These are phyloP conservation scores for Pseudocercospora crystallina DNA, from an alignment of 2,329 filamentous ascomycete genomes.

Conservation along the genomic window DNA sequence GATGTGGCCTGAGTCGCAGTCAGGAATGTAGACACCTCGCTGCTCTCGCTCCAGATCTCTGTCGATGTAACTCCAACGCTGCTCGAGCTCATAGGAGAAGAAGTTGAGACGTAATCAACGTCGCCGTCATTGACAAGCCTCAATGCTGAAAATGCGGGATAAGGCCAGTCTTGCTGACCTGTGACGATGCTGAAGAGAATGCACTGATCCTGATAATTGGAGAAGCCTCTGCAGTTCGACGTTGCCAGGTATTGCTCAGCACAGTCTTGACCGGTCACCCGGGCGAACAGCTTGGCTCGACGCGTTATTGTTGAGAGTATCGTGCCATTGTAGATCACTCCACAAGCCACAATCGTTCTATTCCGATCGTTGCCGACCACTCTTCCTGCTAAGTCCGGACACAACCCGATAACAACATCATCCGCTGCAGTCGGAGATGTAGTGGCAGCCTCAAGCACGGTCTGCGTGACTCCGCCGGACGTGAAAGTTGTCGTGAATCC, in stretches of 20 bases:
- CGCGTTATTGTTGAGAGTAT: neutral
- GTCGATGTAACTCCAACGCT: no score
- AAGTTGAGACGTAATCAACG: no score
- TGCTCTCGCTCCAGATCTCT: no score
- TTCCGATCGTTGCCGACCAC: no score
- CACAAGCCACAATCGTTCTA: conserved; percentile 5
- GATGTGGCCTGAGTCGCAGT: no score
- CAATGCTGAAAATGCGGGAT: conserved; percentile 5
- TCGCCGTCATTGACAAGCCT: neutral
- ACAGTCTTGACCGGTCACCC: conserved; percentile 1
- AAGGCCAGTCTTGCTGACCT: neutral
- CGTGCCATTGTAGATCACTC: neutral
- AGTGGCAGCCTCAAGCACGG: neutral
- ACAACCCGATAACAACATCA: conserved; percentile 3
- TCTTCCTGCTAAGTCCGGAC: conserved; percentile 1
- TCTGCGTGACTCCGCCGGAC: conserved; percentile 1
- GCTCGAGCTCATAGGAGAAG: no score
- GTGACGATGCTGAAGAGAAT: neutral
- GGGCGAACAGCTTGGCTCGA: no score
- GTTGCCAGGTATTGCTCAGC: neutral
- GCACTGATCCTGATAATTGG: neutral
- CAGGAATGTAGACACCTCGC: no score
- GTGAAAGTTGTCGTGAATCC: conserved; percentile 3
- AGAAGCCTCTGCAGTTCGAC: neutral
- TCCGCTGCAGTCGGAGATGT: neutral